Evolutionary conservation across 345 rosid species (phyloP).

Genomic region (Boechera retrofracta): DNA sequence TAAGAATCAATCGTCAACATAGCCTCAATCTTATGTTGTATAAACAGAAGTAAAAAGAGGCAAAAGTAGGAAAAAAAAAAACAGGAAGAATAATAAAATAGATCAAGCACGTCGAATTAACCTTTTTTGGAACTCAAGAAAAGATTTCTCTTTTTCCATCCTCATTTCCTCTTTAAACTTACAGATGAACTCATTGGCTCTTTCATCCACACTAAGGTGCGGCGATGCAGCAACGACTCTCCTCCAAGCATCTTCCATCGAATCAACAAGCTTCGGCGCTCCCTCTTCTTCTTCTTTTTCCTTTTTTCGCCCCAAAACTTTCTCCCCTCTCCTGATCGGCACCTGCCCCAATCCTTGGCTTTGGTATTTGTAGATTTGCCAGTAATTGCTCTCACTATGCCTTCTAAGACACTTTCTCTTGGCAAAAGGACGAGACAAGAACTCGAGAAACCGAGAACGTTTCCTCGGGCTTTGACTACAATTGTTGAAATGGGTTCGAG

Average conservation of each 20-base stretch:
- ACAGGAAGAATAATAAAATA: background rate
- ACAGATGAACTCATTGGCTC: slow-evolving; percentile 67
- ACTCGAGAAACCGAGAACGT: slow-evolving; percentile 33
- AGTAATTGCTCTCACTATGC: slow-evolving; percentile 22
- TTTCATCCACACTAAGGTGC: slow-evolving; percentile 72
- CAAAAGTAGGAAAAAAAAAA: background rate
- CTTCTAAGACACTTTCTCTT: background rate
- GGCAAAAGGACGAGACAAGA: slow-evolving; percentile 35
- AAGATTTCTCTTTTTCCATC: slow-evolving; percentile 63
- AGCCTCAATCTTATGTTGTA: background rate
- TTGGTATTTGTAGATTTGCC: slow-evolving; percentile 33
- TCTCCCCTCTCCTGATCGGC: background rate
- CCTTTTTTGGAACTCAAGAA: slow-evolving; percentile 67
- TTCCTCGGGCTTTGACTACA: background rate
- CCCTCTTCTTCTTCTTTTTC: slow-evolving; percentile 25
- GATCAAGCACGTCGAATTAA: slow-evolving; percentile 55
- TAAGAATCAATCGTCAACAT: background rate
- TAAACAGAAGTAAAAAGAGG: background rate
- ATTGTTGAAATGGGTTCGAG: slow-evolving; percentile 13
- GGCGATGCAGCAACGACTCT: slow-evolving; percentile 69
- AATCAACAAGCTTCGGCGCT: slow-evolving; percentile 35
- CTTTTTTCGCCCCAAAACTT: background rate
- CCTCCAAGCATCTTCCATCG: slow-evolving; percentile 78
- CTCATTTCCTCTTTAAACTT: slow-evolving; percentile 60
- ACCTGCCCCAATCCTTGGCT: slow-evolving; percentile 22